Evolutionary conservation across 495 filamentous ascomycete species (phyloP), one percentile per base, ranked within the genome.

Genomic region (Cercophora newfieldiana): DNA sequence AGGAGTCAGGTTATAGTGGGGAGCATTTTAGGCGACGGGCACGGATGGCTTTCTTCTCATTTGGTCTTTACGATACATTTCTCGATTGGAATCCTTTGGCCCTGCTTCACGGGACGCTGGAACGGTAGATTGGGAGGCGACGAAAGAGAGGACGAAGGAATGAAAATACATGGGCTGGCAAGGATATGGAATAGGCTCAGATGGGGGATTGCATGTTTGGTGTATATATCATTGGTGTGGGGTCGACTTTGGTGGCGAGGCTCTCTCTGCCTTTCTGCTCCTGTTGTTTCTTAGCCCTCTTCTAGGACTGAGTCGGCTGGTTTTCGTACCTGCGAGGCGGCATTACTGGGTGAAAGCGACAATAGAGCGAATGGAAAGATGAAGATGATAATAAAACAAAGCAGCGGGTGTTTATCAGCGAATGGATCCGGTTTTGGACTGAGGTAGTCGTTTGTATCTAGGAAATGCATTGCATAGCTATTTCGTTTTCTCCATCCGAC

Each of bases 21-120:
- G 51, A 64, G 51, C 61, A 64, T 64, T 55, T 48, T 26, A n/a
- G 59, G 44, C 33, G 16, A 28, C 18, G 25, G 47, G 59, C 22
- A 48, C 25, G 47, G 24, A 29, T 18, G 25, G 16, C 29, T 48
- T 21, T 19, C n/a, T 61, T 21, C n/a, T 25, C 47, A 26, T 28
- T 25, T 30, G 19, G 19, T 57, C 55, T n/a, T 22, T 16, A 14
- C 21, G 50, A 53, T 14, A 26, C 6, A 26, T 53, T 12, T 2
- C 50, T 53, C 7, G 50, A 22, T 53, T 22, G 37, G 37, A 14
- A 14, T 2, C 12, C 37, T 8, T 2, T 4, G 37, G 12, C 12
- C 37, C 10, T 14, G n/a, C n/a, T 44, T 44, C 12, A 44, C 10
- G 2, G 10, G 37, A 16, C 37, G 10, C 12, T 8, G 37, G 37